Evolutionary conservation across 169 alveolate genomes (phyloP).

Genomic region (Eimeria maxima): DNA sequence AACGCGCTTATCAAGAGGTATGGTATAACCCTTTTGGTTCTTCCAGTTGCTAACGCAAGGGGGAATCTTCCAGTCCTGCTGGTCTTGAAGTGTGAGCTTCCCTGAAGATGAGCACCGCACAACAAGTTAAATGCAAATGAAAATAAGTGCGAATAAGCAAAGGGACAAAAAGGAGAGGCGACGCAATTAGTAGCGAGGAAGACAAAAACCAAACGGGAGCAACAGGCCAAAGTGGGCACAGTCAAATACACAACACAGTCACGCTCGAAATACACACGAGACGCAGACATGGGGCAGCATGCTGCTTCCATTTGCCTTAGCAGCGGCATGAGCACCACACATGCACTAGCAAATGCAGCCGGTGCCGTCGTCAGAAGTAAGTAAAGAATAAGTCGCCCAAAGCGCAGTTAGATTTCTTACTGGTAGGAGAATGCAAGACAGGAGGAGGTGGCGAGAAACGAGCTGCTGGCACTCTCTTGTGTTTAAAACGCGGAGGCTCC

Average conservation of each 20-base stretch:
- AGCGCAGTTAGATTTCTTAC: not conserved
- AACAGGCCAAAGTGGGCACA: not conserved
- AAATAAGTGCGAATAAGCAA: conserved; percentile 12
- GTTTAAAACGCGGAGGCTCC: conserved; percentile 97
- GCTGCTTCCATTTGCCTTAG: not conserved
- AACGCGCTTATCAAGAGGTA: conserved; percentile 98
- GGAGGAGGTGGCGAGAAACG: conserved; percentile 82
- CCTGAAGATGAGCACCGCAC: conserved; percentile 89
- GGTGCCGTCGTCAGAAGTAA: not conserved
- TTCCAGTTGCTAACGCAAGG: conserved; percentile 99
- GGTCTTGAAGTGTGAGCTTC: conserved; percentile 97
- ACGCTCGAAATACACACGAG: not conserved
- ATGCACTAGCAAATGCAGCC: not conserved
- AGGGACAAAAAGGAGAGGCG: not conserved
- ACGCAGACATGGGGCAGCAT: not conserved
- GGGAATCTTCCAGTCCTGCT: conserved; percentile 98
- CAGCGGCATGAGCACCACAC: not conserved
- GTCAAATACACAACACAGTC: no score
- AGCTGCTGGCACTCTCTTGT: conserved; percentile 94
- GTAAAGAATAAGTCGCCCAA: not conserved
- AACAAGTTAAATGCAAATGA: not conserved
- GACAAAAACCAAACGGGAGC: not conserved
- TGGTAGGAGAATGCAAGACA: conserved; percentile 79
- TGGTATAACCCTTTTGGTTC: conserved; percentile 98
- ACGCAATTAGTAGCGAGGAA: not conserved